These are phyloP conservation scores for Candida sojae DNA, from an alignment of 1,139 yeast species.

Conservation along the genomic window DNA sequence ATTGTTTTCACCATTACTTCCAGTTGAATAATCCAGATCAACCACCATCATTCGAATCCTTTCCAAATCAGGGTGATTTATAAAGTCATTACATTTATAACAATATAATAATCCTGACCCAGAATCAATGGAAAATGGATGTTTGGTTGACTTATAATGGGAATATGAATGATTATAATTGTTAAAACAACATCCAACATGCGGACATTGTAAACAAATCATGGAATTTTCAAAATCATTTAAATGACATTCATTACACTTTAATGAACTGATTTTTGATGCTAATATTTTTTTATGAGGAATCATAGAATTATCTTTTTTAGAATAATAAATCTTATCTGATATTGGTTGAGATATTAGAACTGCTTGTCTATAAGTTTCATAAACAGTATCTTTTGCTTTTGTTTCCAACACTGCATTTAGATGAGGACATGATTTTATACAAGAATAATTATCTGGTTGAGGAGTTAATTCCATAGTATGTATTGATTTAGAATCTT, in stretches of 20 bases:
- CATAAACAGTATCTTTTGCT: constrained; percentile 56
- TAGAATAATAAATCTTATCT: constrained; percentile 22
- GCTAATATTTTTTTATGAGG: constrained; percentile 31
- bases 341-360: constrained; percentile 41
- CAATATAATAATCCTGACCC: constrained; percentile 66
- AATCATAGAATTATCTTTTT: constrained; percentile 35
- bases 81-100: constrained; percentile 73
- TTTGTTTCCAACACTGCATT: constrained; percentile 53
- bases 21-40: constrained; percentile 2
- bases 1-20: constrained; percentile 16
- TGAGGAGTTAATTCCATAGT: constrained; percentile 10
- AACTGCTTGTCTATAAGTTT: constrained; percentile 61
- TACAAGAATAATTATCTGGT: constrained; percentile 27
- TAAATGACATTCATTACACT: constrained; percentile 52
- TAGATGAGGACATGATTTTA: constrained; percentile 57
- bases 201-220: constrained; percentile 80
- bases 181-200: constrained; percentile 65
- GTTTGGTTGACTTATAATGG: constrained; percentile 66
- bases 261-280: constrained; percentile 44
- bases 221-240: constrained; percentile 54
- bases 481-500: background rate
- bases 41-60: constrained; percentile 41
- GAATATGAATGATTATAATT: constrained; percentile 53
- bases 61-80: constrained; percentile 62
- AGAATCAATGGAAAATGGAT: constrained; percentile 71